Conservation (phyloP, 2,329 filamentous ascomycete genomes). For the Aspergillus novoparasiticus region DNA sequence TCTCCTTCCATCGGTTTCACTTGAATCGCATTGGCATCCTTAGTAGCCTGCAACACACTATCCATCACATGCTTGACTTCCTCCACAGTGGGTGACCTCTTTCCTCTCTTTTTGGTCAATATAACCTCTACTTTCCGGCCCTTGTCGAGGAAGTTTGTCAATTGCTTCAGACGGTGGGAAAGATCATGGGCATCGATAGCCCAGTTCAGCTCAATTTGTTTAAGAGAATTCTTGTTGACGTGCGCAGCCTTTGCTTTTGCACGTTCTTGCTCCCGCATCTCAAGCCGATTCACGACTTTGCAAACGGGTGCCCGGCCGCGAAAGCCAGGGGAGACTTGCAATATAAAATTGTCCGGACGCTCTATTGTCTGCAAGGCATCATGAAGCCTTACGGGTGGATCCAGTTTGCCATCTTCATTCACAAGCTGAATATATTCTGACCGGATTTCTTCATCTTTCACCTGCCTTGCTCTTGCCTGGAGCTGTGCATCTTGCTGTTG, state of each 20-base stretch:
- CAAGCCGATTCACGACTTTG: constrained; percentile 66
- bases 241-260: constrained; percentile 41
- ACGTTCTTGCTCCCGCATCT: constrained; percentile 50
- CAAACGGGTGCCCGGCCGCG: constrained; percentile 61
- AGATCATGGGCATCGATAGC: constrained; percentile 77
- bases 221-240: constrained; percentile 51
- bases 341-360: constrained; percentile 52
- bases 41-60: constrained; percentile 50
- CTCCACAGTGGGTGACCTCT: constrained; percentile 60
- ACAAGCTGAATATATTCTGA: constrained; percentile 37
- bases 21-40: constrained; percentile 45
- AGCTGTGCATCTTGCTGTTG: constrained; percentile 6
- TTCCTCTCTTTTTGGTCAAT: constrained; percentile 67
- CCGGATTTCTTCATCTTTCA: constrained; percentile 39
- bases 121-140: constrained; percentile 75
- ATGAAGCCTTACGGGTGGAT: constrained; percentile 29
- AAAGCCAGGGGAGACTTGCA: constrained; percentile 48
- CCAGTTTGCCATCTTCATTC: constrained; percentile 35
- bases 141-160: constrained; percentile 70
- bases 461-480: constrained; percentile 14
- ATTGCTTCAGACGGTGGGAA: constrained; percentile 66
- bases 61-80: constrained; percentile 64
- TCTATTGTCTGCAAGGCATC: constrained; percentile 50
- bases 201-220: constrained; percentile 91
- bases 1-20: constrained; percentile 46